Percentiles rank a stretch among this genome's conserved stretches.
Conservation (phyloP, 2,329 filamentous ascomycete genomes). For the Ambrosiella beaveri region DNA sequence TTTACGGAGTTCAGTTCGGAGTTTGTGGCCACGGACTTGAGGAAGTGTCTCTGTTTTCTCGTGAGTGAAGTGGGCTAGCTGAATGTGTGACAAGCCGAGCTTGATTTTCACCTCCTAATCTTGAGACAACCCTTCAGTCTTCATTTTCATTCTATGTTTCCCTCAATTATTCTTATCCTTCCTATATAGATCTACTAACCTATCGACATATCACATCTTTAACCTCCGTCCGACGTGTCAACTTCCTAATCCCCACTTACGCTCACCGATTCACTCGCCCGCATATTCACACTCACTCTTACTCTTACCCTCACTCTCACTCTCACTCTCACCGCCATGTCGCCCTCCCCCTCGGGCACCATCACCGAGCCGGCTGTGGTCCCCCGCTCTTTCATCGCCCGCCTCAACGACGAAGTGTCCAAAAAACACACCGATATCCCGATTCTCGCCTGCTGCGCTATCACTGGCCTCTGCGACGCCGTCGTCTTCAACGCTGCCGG, state of each 20-base stretch:
- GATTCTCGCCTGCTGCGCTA: slow-evolving; percentile 24
- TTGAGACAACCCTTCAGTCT: too few relatives aligned
- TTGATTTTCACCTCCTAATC: too few relatives aligned
- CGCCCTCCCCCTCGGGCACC: neutral
- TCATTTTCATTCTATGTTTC: neutral
- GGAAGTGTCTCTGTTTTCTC: too few relatives aligned
- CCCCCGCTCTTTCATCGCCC: neutral
- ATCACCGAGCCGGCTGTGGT: neutral
- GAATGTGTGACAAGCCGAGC: too few relatives aligned
- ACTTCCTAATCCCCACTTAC: neutral
- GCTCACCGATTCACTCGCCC: neutral
- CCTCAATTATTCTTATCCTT: neutral
- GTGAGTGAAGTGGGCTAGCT: too few relatives aligned
- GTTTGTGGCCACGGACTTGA: too few relatives aligned
- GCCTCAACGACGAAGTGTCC: slow-evolving; percentile 7
- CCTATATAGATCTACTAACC: neutral
- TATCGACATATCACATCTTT: neutral
- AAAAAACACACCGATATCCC: slow-evolving; percentile 19
- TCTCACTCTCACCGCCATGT: neutral
- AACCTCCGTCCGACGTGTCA: neutral
- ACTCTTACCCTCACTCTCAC: neutral
- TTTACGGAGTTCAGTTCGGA: too few relatives aligned
- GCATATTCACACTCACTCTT: neutral
- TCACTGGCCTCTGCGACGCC: slow-evolving; percentile 25
- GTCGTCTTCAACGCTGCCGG: slow-evolving; percentile 24